phyloP scores from a whole-genome alignment of 2,329 filamentous ascomycete genomes.

The Ustilaginoidea virens region DNA sequence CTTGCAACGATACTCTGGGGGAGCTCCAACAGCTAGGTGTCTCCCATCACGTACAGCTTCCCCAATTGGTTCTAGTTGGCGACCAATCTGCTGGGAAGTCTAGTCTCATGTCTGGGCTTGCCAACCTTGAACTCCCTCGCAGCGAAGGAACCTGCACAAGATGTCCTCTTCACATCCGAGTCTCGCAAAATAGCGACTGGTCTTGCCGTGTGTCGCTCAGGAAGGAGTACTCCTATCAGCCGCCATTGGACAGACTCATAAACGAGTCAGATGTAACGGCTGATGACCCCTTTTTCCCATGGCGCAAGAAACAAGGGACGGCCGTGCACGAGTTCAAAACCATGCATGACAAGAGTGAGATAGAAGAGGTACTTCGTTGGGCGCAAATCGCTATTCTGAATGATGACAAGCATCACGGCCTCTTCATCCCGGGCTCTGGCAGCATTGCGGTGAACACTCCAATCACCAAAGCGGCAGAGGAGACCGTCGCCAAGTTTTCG shows the following conservation, averaged over 20 bases:
- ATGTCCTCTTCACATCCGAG: conserved; percentile 67
- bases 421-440: conserved; percentile 38
- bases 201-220: conserved; percentile 52
- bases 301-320: conserved; percentile 33
- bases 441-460: conserved; percentile 20
- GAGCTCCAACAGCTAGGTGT: conserved; percentile 60
- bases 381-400: conserved; percentile 69
- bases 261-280: conserved; percentile 31
- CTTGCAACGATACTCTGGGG: conserved; percentile 49
- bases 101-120: conserved; percentile 47
- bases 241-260: conserved; percentile 21
- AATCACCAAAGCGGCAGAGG: conserved; percentile 20
- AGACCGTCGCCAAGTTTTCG: conserved; percentile 52
- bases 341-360: conserved; percentile 41
- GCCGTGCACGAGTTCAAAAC: conserved; percentile 45
- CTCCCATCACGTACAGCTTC: conserved; percentile 53
- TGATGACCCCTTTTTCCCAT: conserved; percentile 46
- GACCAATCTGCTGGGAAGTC: conserved; percentile 80
- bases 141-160: conserved; percentile 61
- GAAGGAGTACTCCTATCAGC: conserved; percentile 44
- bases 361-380: conserved; percentile 54
- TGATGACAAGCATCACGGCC: conserved; percentile 34
- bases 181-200: conserved; percentile 45
- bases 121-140: conserved; percentile 56
- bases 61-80: conserved; percentile 69